These are phyloP conservation scores for Trypanosoma platydactyli DNA, from an alignment of 208 protist genomes.

Conservation along the genomic window DNA sequence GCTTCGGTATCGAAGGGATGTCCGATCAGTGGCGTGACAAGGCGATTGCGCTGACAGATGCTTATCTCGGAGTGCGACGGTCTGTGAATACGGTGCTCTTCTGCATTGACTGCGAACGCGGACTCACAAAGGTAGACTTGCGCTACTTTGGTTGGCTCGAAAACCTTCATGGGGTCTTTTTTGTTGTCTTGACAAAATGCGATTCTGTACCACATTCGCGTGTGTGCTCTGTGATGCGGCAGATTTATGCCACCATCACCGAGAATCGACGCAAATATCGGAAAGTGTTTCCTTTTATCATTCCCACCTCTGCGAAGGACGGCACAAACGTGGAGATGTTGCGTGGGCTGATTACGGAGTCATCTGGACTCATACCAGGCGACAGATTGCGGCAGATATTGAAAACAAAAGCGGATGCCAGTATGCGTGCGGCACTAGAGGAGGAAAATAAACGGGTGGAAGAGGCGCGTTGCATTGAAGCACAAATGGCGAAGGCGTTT, in stretches of 20 bases:
- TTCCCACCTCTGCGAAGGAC: constrained; percentile 80
- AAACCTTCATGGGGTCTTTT: constrained; percentile 90
- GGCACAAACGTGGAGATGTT: constrained; percentile 86
- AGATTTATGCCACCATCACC: constrained; percentile 86
- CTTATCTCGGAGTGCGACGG: constrained; percentile 89
- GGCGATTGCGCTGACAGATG: constrained; percentile 83
- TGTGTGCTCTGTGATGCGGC: constrained; percentile 86
- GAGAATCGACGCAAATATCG: constrained; percentile 82
- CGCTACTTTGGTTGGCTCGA: constrained; percentile 89
- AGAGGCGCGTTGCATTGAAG: constrained; percentile 44
- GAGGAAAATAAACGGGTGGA: constrained; percentile 57
- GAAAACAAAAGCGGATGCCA: constrained; percentile 41
- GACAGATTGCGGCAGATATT: constrained; percentile 76
- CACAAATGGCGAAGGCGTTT: constrained; percentile 38
- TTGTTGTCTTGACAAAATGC: constrained; percentile 90
- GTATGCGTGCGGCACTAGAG: constrained; percentile 51
- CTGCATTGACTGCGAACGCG: constrained; percentile 86
- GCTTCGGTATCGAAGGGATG: constrained; percentile 92
- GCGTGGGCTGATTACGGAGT: constrained; percentile 84
- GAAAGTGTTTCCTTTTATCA: constrained; percentile 87
- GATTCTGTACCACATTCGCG: constrained; percentile 87
- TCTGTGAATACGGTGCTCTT: constrained; percentile 91
- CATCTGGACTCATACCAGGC: constrained; percentile 83
- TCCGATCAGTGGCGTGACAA: constrained; percentile 85
- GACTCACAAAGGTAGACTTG: constrained; percentile 85